These are phyloP conservation scores for Xylariales sp. DNA, from an alignment of 2,329 filamentous ascomycete species.

Conservation along the genomic window DNA sequence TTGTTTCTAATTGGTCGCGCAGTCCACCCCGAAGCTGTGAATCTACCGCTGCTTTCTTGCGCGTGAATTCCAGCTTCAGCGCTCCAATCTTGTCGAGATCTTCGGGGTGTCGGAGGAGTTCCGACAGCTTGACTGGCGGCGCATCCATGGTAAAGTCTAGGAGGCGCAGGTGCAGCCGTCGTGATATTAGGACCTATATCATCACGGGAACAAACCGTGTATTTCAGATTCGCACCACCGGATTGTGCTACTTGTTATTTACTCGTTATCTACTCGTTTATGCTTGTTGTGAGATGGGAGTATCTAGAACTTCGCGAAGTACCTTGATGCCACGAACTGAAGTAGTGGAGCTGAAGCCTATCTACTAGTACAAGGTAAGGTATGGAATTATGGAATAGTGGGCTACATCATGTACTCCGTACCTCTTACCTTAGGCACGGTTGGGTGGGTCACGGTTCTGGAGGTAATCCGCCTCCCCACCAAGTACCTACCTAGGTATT, in stretches of 20 bases:
- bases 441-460: too few relatives aligned
- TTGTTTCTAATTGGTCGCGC: slow-evolving; percentile 92
- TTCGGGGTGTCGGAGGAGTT: slow-evolving; percentile 93
- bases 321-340: neutral
- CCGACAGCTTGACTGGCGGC: slow-evolving; percentile 82
- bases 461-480: too few relatives aligned
- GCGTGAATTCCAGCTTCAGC: slow-evolving; percentile 90
- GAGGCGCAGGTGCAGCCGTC: slow-evolving; percentile 46
- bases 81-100: slow-evolving; percentile 95
- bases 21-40: slow-evolving; percentile 88
- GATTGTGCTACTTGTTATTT: slow-evolving; percentile 1
- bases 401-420: too few relatives aligned
- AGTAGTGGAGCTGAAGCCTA: too few relatives aligned
- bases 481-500: too few relatives aligned
- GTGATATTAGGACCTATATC: slow-evolving; percentile 40
- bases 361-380: too few relatives aligned
- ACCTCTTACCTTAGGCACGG: too few relatives aligned
- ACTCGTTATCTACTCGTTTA: slow-evolving; percentile 1
- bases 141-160: slow-evolving; percentile 67
- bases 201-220: slow-evolving; percentile 40
- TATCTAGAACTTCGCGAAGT: neutral
- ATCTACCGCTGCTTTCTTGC: slow-evolving; percentile 93
- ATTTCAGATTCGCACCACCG: neutral
- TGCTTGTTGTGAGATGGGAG: slow-evolving; percentile 10
- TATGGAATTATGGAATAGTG: too few relatives aligned